Evolutionary conservation across 2,329 filamentous ascomycete species (phyloP).

Genomic region (Camptophora hylomeconis): DNA sequence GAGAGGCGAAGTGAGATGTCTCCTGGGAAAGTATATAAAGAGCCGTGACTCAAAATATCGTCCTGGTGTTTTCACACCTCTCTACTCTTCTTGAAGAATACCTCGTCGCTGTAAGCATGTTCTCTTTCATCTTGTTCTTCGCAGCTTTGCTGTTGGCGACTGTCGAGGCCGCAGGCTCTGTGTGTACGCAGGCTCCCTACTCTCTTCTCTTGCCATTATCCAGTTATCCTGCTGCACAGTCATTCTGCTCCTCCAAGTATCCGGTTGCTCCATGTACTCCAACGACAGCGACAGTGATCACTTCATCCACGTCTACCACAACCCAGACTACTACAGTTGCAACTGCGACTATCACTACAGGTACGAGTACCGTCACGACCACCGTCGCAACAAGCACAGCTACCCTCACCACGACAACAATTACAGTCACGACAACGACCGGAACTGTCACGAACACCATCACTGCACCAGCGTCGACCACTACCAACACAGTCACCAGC

Average conservation of each 20-base stretch:
- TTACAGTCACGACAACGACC: not conserved
- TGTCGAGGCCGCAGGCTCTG: constrained; percentile 1
- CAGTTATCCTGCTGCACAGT: not conserved
- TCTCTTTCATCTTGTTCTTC: too few relatives aligned
- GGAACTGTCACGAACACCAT: constrained; percentile 1
- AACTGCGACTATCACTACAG: too few relatives aligned
- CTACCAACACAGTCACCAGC: constrained; percentile 1
- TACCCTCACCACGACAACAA: not conserved
- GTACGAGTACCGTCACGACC: constrained; percentile 1
- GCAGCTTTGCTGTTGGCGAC: too few relatives aligned
- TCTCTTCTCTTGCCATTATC: not conserved
- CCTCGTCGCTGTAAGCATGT: too few relatives aligned
- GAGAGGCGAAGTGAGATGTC: too few relatives aligned
- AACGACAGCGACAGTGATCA: not conserved
- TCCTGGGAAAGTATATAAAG: too few relatives aligned
- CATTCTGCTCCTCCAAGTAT: constrained; percentile 1
- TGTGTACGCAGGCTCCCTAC: not conserved
- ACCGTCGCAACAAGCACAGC: not conserved
- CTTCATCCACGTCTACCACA: not conserved
- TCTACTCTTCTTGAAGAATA: too few relatives aligned
- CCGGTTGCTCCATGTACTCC: constrained; percentile 1
- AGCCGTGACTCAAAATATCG: too few relatives aligned
- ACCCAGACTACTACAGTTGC: not conserved
- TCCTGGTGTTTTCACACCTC: too few relatives aligned
- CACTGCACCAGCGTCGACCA: not conserved